Evolutionary conservation across 2,329 filamentous ascomycete genomes (phyloP).

Genomic region (Hypoxylon sp.): DNA sequence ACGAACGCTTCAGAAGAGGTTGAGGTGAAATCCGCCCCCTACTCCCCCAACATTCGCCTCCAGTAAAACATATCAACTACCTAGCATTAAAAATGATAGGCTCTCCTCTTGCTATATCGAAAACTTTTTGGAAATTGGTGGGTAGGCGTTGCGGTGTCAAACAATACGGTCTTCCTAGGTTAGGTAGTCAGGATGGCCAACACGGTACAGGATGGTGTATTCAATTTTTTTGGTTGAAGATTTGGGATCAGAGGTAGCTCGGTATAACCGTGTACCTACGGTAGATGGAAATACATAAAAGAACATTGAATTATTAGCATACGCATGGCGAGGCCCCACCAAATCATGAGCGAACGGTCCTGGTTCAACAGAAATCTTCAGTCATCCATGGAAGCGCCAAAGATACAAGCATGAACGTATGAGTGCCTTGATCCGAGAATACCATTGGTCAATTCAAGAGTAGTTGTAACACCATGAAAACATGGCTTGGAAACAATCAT

Average conservation of each 20-base stretch:
- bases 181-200: conserved; percentile 14
- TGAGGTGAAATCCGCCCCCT: conserved; percentile 53
- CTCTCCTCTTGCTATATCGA: conserved; percentile 14
- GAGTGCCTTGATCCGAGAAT: neutral
- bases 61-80: conserved; percentile 25
- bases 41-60: conserved; percentile 58
- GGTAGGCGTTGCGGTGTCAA: conserved; percentile 35
- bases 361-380: neutral
- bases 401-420: neutral
- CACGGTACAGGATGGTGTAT: conserved; percentile 21
- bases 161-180: conserved; percentile 20
- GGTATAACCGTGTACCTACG: conserved; percentile 31
- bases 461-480: neutral
- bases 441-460: conserved; percentile 25
- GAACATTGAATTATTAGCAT: too few species aligned
- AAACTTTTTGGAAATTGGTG: conserved; percentile 4
- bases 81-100: conserved; percentile 15
- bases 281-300: conserved; percentile 28
- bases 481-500: conserved; percentile 1
- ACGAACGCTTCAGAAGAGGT: conserved; percentile 87
- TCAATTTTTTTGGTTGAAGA: conserved; percentile 20
- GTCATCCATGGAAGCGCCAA: neutral
- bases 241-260: conserved; percentile 9
- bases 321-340: neutral
- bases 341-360: neutral